phyloP scores from a whole-genome alignment of 208 protist species.

The Leishmania mexicana region DNA sequence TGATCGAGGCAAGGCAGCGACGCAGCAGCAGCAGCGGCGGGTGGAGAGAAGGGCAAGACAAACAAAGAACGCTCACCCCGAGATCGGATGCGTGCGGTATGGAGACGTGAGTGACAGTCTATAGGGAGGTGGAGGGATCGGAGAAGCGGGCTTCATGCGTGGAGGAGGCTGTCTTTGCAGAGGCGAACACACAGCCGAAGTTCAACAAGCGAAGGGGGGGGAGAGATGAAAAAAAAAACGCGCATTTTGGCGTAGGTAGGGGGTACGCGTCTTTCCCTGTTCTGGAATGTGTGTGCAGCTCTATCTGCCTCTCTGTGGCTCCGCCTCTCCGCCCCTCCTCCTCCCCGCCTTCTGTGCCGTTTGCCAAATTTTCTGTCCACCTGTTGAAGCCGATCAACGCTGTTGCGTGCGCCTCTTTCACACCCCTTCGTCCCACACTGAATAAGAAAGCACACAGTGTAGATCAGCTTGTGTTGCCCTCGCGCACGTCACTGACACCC shows the following conservation, averaged over 20 bases:
- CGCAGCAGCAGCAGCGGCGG: not conserved
- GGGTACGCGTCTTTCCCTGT: not conserved
- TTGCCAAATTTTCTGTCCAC: not conserved
- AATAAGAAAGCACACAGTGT: not conserved
- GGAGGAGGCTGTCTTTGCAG: not conserved
- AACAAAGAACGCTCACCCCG: not conserved
- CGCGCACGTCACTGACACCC: not conserved
- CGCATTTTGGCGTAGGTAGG: not conserved
- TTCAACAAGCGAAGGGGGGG: too few relatives aligned
- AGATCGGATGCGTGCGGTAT: too few relatives aligned
- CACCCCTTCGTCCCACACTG: not conserved
- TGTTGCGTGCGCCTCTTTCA: not conserved
- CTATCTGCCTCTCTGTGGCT: not conserved
- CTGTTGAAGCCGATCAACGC: not conserved
- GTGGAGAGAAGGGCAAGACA: not conserved
- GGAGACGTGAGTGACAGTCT: not conserved
- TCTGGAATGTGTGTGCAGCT: not conserved
- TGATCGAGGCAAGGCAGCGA: not conserved
- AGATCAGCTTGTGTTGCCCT: not conserved
- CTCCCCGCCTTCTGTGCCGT: not conserved
- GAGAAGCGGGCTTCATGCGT: not conserved
- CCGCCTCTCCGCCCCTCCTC: too few relatives aligned
- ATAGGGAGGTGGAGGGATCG: not conserved
- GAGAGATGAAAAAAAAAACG: too few relatives aligned
- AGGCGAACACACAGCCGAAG: too few relatives aligned